phyloP scores from a whole-genome alignment of 257 asterid species.

The Paulownia fortunei region DNA sequence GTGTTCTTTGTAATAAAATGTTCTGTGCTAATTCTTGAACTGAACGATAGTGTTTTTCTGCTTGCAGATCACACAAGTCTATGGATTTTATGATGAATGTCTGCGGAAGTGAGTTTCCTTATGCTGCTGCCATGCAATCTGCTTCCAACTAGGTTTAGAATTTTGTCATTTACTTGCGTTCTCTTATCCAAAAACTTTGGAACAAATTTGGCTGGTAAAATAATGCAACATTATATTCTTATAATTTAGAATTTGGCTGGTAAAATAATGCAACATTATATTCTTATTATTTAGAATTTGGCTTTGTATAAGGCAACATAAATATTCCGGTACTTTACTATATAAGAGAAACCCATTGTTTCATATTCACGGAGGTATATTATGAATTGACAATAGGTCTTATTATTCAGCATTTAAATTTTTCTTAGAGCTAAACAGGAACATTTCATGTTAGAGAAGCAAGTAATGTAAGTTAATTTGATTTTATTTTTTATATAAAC shows the following conservation, averaged over 20 bases:
- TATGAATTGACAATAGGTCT: background rate
- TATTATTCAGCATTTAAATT: background rate
- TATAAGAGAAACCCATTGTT: no score
- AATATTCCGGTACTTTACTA: background rate
- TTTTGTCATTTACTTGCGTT: slow-evolving; percentile 23
- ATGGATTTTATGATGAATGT: slow-evolving; percentile 90
- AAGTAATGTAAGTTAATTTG: background rate
- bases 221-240: background rate
- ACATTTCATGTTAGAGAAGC: background rate
- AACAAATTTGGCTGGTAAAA: background rate
- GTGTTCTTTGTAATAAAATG: background rate
- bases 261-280: background rate
- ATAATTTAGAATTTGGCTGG: background rate
- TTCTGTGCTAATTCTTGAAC: slow-evolving; percentile 6
- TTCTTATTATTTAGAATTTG: background rate
- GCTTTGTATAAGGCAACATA: background rate
- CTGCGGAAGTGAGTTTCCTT: slow-evolving; percentile 73
- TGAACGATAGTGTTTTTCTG: slow-evolving; percentile 24
- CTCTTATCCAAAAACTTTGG: background rate
- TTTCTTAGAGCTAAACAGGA: background rate
- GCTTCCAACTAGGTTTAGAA: slow-evolving; percentile 18
- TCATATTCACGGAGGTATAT: background rate
- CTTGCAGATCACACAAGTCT: slow-evolving; percentile 84
- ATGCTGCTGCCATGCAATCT: slow-evolving; percentile 11
- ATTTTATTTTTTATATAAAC: background rate